Evolutionary conservation across 129 eudicot species (phyloP), one percentile per base, ranked within the genome.

Genomic region (Helichrysum umbraculigerum): DNA sequence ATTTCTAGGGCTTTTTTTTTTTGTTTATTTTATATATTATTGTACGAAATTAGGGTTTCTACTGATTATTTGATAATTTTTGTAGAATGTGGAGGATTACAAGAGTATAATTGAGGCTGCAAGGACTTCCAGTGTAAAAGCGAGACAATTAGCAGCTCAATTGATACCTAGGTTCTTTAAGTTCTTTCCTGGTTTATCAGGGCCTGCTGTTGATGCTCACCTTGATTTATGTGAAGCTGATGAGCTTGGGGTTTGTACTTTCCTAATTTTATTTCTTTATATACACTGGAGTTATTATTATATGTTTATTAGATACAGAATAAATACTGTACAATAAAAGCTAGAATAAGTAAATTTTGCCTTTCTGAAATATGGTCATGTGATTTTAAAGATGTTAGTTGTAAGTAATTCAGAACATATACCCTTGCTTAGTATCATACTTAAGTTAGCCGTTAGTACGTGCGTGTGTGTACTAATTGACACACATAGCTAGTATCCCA

Each of bases 161-260:
- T 83, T 93, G 34, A 93, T 93, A 59, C 98, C 98, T 3, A 84
- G 96, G 79, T 93, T 85, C 62, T 93, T 93, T 39, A 90, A 90
- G 84, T 86, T 75, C 76, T 93, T 93, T 61, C 98, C 98, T 7
- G 85, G 76, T 11, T 84, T 86, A 1, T 83, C 90, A 4, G 92
- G 42, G 5, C 35, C 78, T 11, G 96, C 92, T 7, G 89, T 90
- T 1, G 95, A 93, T 76, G 89, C 92, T 20, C 98, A 93, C 74
- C 85, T 88, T 10, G 96, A 93, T 88, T 86, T 93, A 79, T 93
- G 98, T 42, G 97, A 93, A 80, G 98, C 90, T 16, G 96, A 93
- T 29, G 97, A 93, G 35, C 92, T 93, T 11, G 97, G 92, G 98
- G 98, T 93, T 37, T 80, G 95, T 81, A 20, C 1, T 60, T 66